These are phyloP conservation scores for Pleurotus sapidus DNA, from an alignment of 768 basidiomycete genomes.

Conservation along the genomic window DNA sequence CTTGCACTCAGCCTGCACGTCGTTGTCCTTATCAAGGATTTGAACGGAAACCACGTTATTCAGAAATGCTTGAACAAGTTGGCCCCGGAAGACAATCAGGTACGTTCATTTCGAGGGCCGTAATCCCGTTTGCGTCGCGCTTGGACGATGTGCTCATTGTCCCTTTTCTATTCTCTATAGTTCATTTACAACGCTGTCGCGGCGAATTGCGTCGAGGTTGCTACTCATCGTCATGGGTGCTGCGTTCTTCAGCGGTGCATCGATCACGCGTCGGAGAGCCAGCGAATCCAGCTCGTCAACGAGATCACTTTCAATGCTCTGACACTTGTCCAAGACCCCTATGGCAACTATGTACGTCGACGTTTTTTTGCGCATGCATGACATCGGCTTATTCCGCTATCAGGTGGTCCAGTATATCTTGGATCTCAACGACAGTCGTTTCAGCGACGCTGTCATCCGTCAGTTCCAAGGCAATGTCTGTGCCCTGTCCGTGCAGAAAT, in stretches of 20 bases:
- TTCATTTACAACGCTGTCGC: conserved; percentile 99
- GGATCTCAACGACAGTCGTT: conserved; percentile 96
- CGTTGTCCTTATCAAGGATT: conserved; percentile 97
- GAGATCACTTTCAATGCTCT: conserved; percentile 99
- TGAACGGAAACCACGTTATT: conserved; percentile 97
- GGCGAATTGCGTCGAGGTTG: conserved; percentile 98
- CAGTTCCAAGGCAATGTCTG: conserved; percentile 98
- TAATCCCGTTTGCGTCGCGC: neutral
- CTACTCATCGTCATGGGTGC: conserved; percentile 96
- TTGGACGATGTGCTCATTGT: neutral
- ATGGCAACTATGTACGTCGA: conserved; percentile 79
- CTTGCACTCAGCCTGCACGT: conserved; percentile 96
- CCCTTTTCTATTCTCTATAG: conserved; percentile 29
- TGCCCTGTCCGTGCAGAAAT: conserved; percentile 97
- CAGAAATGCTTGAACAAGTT: conserved; percentile 99
- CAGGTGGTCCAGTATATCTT: conserved; percentile 98
- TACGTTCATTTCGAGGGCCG: conserved; percentile 21
- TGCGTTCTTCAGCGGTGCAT: conserved; percentile 98
- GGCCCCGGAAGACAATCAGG: conserved; percentile 98
- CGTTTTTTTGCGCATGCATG: neutral
- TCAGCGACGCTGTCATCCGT: conserved; percentile 95
- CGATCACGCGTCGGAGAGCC: conserved; percentile 95
- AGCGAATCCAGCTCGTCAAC: conserved; percentile 93
- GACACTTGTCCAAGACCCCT: conserved; percentile 96
- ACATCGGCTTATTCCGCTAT: conserved; percentile 6